Evolutionary conservation across 257 asterid genomes (phyloP), one percentile per base, ranked within the genome.

Genomic region (Vinca minor): DNA sequence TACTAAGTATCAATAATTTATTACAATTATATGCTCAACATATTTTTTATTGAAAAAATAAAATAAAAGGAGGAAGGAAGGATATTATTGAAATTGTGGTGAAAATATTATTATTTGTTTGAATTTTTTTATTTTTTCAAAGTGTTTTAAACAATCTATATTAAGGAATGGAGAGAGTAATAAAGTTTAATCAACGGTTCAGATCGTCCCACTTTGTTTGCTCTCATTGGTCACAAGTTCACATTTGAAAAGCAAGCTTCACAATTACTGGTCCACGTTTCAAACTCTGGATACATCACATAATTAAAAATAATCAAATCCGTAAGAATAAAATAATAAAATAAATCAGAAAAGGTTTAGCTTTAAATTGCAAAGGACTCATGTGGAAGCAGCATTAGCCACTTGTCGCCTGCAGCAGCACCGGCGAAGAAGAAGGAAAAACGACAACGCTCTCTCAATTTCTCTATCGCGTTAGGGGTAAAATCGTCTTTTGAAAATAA

Each of bases 361-460:
- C 34, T 76, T 77, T 82, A 75, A 75, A 71, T 53, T n/a, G n/a
- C n/a, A 63, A 72, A 26, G 63, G 66, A 65, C 68, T 59, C 76
- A 77, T 71, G 76, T 71, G 73, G 71, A 73, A 69, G 76, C 76
- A 73, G 74, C 71, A 70, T 20, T 38, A 84, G 96, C 81, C 98
- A 88, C 95, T 83, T 88, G 96, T 84, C 95, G 84, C 65, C 71
- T 71, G 89, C 81, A n/a, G n/a, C n/a, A 79, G 79, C 91, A 68
- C 75, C 80, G 81, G 82, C 80, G 90, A 79, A 78, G 84, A 78
- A 80, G 86, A 79, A 89, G 85, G 85, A n/a, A n/a, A 78, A 76
- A 68, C 89, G 94, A n/a, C n/a, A 81, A 84, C 96, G 85, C 82
- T 63, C 64, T 29, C 7, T 26, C 18, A n/a, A n/a, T n/a, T n/a